Evolutionary conservation across 495 filamentous ascomycete species (phyloP), one percentile per base, ranked within the genome.

Genomic region (Aspergillus leporis): DNA sequence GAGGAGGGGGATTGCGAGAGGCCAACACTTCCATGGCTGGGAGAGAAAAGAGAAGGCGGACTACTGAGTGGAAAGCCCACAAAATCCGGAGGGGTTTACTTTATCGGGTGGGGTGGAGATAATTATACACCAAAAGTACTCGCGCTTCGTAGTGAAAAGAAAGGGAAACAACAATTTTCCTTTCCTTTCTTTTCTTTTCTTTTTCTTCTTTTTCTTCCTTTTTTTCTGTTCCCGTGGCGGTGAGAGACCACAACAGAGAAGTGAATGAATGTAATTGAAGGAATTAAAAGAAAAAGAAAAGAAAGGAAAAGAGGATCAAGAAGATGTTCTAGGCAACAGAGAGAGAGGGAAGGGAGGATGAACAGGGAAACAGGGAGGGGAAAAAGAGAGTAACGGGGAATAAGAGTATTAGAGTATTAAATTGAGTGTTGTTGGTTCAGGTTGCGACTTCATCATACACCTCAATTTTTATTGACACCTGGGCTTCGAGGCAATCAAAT

Each of bases 71-170:
- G 49, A 30, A 36, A 52, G 58, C 55, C 41, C 50, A 55, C 56
- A 61, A 58, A 67, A 60, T 65, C 60, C 65, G 64, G 68, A 70
- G 66, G 68, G 68, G 70, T 72, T 69, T 67, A 67, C 67, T 61
- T 62, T 56, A 60, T 58, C 25, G 61, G 63, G 53, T 18, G 38
- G 21, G 43, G 43, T 47, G 43, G 43, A 22, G 43, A 47, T 23
- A 47, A 22, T 21, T 43, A 43, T 43, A 43, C 5, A 43, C 14
- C n/a, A 43, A 18, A 41, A 43, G 32, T 10, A 36, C 32, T 36
- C 8, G n/a, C n/a, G n/a, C n/a, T n/a, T n/a, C n/a, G n/a, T n/a
- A n/a, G n/a, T n/a, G n/a, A n/a, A n/a, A n/a, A n/a, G n/a, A n/a
- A n/a, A n/a, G n/a, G n/a, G n/a, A n/a, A n/a, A n/a, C n/a, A n/a